Percentiles rank a stretch among this genome's conserved stretches.
Conservation (phyloP, 495 filamentous ascomycete species). For the Geoglossum glabrum region DNA sequence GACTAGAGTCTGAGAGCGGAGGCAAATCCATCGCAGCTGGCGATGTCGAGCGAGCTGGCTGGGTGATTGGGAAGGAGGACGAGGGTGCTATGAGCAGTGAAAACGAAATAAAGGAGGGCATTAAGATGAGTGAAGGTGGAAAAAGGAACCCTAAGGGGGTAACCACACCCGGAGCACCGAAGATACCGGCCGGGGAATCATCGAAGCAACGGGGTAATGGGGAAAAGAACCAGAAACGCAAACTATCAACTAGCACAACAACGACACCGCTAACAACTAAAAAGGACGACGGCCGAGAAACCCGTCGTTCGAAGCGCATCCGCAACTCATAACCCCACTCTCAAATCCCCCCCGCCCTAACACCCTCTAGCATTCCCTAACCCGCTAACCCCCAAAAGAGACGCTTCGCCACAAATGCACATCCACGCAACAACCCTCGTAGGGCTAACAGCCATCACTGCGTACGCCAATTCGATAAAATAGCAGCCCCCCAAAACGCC, state of each 20-base stretch:
- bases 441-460: too few relatives aligned
- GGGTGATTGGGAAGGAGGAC: slow-evolving; percentile 16
- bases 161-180: not conserved
- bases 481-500: too few relatives aligned
- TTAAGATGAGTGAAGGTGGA: not conserved
- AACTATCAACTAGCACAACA: not conserved
- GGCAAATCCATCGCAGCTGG: slow-evolving; percentile 9
- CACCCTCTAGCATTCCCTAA: too few relatives aligned
- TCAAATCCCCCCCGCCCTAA: not conserved
- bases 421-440: too few relatives aligned
- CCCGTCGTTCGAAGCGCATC: not conserved
- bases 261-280: not conserved
- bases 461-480: too few relatives aligned
- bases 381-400: too few relatives aligned
- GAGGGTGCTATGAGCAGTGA: not conserved
- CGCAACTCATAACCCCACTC: not conserved
- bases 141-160: not conserved
- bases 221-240: not conserved
- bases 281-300: not conserved
- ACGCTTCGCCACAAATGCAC: too few relatives aligned
- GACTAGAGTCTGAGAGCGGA: slow-evolving; percentile 11
- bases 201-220: not conserved
- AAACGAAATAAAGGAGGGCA: not conserved
- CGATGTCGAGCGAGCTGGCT: slow-evolving; percentile 22
- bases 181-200: not conserved